These are phyloP conservation scores for Mycena filopes DNA, from an alignment of 768 basidiomycete species.

Conservation along the genomic window DNA sequence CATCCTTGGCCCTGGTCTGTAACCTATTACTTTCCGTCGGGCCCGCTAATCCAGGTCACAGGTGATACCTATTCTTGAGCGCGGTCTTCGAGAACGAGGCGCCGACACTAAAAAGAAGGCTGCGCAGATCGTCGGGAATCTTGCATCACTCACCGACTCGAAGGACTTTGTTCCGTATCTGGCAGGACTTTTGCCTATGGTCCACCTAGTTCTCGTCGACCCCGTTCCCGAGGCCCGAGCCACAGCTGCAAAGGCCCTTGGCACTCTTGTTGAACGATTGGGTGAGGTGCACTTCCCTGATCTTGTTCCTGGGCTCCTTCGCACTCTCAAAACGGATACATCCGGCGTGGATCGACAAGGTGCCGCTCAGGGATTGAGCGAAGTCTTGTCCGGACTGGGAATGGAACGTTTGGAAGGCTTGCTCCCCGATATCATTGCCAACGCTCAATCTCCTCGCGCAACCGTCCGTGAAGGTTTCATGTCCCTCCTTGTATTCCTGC, in stretches of 20 bases:
- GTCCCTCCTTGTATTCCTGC: constrained; percentile 94
- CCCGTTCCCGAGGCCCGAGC: constrained; percentile 98
- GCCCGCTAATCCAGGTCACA: constrained; percentile 39
- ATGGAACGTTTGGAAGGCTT: constrained; percentile 96
- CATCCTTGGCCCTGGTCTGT: constrained; percentile 90
- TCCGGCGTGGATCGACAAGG: constrained; percentile 98
- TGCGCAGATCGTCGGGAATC: constrained; percentile 97
- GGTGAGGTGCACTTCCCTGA: constrained; percentile 97
- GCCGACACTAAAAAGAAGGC: constrained; percentile 96
- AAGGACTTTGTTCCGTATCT: constrained; percentile 97
- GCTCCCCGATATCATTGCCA: constrained; percentile 92
- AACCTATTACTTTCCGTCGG: not conserved
- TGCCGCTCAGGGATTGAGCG: constrained; percentile 95
- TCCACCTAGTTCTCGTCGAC: constrained; percentile 93
- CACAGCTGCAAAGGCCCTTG: constrained; percentile 95
- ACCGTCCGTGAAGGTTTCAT: constrained; percentile 99
- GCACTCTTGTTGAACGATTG: constrained; percentile 94
- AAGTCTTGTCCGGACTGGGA: constrained; percentile 95
- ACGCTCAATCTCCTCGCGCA: constrained; percentile 88
- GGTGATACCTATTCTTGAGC: constrained; percentile 95
- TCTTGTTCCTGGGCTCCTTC: constrained; percentile 88
- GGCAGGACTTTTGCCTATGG: constrained; percentile 86
- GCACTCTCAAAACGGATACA: constrained; percentile 90
- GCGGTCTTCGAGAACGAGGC: constrained; percentile 90
- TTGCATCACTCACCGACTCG: constrained; percentile 88